phyloP scores from a whole-genome alignment of 495 filamentous ascomycete genomes.

The Endocarpon pusillum region DNA sequence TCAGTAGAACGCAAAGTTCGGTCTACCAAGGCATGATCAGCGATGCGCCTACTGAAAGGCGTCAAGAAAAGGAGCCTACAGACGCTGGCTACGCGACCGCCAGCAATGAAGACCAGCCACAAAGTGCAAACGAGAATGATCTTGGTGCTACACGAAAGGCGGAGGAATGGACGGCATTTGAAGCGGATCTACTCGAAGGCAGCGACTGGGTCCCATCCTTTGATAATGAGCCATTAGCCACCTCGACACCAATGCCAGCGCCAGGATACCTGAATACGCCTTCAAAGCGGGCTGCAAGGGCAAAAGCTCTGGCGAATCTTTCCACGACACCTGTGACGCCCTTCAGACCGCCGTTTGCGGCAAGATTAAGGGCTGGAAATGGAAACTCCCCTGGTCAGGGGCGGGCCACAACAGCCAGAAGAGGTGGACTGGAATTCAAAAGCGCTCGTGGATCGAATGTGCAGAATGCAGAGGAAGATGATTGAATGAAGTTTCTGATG shows the following conservation, averaged over 20 bases:
- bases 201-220: slow-evolving; percentile 22
- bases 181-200: slow-evolving; percentile 23
- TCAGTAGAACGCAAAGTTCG: slow-evolving; percentile 26
- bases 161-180: slow-evolving; percentile 25
- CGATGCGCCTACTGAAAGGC: too few species aligned
- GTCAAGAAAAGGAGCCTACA: slow-evolving; percentile 21
- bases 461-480: too few species aligned
- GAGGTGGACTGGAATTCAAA: too few species aligned
- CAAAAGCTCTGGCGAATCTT: slow-evolving; percentile 29
- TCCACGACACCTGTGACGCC: slow-evolving; percentile 10
- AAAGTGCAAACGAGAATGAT: slow-evolving; percentile 1
- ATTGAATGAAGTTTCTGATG: too few species aligned
- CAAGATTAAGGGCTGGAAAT: background rate
- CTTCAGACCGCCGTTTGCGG: background rate
- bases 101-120: background rate
- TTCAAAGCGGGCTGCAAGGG: slow-evolving; percentile 37
- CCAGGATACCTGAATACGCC: slow-evolving; percentile 40
- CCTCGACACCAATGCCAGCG: slow-evolving; percentile 25
- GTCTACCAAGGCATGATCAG: too few species aligned
- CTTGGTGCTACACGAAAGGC: slow-evolving; percentile 4
- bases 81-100: slow-evolving; percentile 12
- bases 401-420: too few species aligned
- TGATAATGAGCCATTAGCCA: slow-evolving; percentile 19
- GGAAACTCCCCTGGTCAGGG: background rate
- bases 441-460: too few species aligned